phyloP scores from a whole-genome alignment of 805 yeast species.

The Ogataea sp. region DNA sequence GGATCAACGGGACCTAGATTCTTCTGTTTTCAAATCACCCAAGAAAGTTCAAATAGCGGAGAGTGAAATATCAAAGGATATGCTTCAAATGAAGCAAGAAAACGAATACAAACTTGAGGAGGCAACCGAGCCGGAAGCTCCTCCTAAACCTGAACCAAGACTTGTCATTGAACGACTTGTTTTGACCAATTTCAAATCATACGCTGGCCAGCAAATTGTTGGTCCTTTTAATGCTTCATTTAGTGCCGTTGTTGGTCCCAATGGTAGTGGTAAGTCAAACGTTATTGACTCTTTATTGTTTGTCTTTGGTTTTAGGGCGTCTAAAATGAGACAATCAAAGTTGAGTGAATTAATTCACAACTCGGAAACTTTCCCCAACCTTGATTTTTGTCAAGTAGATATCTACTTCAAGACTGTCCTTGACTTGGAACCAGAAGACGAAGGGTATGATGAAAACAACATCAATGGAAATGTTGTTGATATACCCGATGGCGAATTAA shows the following conservation, averaged over 20 bases:
- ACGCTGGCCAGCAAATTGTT: conserved; percentile 85
- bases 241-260: conserved; percentile 97
- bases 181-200: conserved; percentile 84
- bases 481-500: conserved; percentile 49
- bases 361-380: conserved; percentile 61
- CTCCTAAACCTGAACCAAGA: conserved; percentile 28
- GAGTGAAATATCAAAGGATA: not conserved
- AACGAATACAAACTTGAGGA: no score
- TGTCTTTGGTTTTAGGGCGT: conserved; percentile 95
- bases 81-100: not conserved
- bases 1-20: no score
- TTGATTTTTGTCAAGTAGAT: conserved; percentile 81
- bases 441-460: conserved; percentile 43
- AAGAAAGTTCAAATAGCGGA: not conserved
- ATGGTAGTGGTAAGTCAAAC: conserved; percentile 96
- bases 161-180: conserved; percentile 69
- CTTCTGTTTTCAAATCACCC: not conserved
- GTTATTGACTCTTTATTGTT: conserved; percentile 97
- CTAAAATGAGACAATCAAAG: conserved; percentile 93
- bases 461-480: conserved; percentile 50
- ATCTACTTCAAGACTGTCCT: conserved; percentile 75
- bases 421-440: conserved; percentile 33
- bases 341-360: conserved; percentile 89
- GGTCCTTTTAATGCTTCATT: conserved; percentile 95
- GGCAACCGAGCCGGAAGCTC: not conserved